A percentile compares a stretch with the other conserved stretches of the same genome.
Evolutionary conservation across 106 monocot species (phyloP).

Genomic region (Phalaenopsis aphrodite): DNA sequence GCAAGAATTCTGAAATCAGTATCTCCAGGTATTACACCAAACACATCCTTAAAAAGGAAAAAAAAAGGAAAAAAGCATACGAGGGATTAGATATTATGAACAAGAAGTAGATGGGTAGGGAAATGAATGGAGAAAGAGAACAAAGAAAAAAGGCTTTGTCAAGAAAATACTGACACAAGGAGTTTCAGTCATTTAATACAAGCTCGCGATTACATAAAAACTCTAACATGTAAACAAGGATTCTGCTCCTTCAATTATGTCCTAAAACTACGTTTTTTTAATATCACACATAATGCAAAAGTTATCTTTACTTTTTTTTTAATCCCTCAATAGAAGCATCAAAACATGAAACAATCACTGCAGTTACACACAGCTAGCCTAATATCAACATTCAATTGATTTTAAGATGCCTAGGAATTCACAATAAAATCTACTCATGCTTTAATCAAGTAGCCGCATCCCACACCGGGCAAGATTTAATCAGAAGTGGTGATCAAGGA

Average conservation of each 20-base stretch:
- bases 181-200: neutral
- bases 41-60: constrained; percentile 59
- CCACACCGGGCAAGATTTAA: neutral
- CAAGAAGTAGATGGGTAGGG: neutral
- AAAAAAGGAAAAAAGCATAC: neutral
- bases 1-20: constrained; percentile 98
- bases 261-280: neutral
- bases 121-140: neutral
- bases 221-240: neutral
- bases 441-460: neutral
- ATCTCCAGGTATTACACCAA: constrained; percentile 96
- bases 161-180: neutral
- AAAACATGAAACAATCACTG: neutral
- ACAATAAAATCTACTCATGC: neutral
- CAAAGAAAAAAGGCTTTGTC: neutral
- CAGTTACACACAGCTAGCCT: neutral
- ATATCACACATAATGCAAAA: neutral
- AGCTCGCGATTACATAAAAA: neutral
- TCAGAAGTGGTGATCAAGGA: neutral
- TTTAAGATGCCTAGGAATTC: neutral
- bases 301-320: neutral
- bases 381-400: neutral
- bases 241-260: neutral
- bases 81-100: neutral
- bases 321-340: neutral